Conservation (phyloP, 2,329 filamentous ascomycete species). For the Talaromyces sp. region DNA sequence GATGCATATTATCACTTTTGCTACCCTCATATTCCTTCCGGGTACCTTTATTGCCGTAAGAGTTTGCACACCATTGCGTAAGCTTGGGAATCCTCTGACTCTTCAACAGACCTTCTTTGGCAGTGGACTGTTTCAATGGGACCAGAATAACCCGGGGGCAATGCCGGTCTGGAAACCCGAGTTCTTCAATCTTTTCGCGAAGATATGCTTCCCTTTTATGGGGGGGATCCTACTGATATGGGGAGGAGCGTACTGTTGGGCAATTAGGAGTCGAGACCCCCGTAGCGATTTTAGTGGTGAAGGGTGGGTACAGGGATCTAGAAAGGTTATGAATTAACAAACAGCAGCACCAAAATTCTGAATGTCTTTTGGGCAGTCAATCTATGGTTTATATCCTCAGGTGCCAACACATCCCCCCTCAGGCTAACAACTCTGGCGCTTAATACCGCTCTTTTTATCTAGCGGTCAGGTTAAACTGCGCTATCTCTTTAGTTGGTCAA, state of each 20-base stretch:
- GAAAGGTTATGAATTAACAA: too few species aligned
- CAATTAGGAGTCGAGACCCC: background rate
- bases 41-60: conserved; percentile 8
- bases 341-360: too few species aligned
- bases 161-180: conserved; percentile 5
- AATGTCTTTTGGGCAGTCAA: too few species aligned
- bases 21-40: conserved; percentile 5
- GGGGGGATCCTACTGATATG: background rate
- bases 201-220: conserved; percentile 7
- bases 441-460: too few species aligned
- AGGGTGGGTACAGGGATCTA: too few species aligned
- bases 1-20: conserved; percentile 7
- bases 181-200: conserved; percentile 5
- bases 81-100: conserved; percentile 2
- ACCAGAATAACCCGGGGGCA: background rate
- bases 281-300: too few species aligned
- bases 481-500: too few species aligned
- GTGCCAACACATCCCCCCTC: too few species aligned
- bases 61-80: conserved; percentile 2
- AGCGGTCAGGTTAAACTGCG: too few species aligned
- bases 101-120: conserved; percentile 5
- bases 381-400: too few species aligned
- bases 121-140: conserved; percentile 5
- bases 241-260: conserved; percentile 1
- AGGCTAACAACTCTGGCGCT: too few species aligned